Base-by-base conservation (phyloP, 495 filamentous ascomycete species). In the Baudoinia panamericana region DNA sequence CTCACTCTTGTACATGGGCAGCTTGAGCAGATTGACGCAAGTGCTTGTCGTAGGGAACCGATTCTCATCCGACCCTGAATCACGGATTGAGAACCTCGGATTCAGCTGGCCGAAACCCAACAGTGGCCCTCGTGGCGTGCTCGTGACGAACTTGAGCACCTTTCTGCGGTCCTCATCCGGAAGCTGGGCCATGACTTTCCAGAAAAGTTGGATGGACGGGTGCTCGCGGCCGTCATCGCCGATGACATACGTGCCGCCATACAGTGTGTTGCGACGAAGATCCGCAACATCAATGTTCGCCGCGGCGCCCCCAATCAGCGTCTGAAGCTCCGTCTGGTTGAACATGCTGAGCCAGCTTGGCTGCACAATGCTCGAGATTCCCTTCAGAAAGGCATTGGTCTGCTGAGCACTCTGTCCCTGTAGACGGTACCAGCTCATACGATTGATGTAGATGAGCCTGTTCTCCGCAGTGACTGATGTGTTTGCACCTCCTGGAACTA, bases 341-440 rank as follows among this genome's bases (percentile, higher is more conserved):
- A 99, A 99, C 90, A 99, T 99, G 48, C 75, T 82, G 3, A 99
- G 68, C 90, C 90, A 99, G 2, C 71, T 70, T 0, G 88, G 88
- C 42, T 85, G 78, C 46, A 99, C 92, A 51, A 99, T 92, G 39
- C 78, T 67, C 11, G 81, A 72, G 4, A 97, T 70, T 1, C 90
- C 90, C 33, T 73, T 71, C 6, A 97, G 71, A 52, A 97, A 97
- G 1, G 85, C 85, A 13, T 72, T 71, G 3, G 87, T 94, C 56
- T 96, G 87, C 30, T 64, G 58, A 39, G 67, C 65, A 0, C 82
- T 80, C 51, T 95, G 88, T 4, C 70, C 66, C 43, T 82, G 76
- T 1, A 99, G 71, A 1, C 87, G 78, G 58, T 94, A 84, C 8
- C 79, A 78, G 1, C 84, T 82, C 30, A 96, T 80, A 57, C 82